Conservation (phyloP, 768 basidiomycete species). For the Trametes punicea region DNA sequence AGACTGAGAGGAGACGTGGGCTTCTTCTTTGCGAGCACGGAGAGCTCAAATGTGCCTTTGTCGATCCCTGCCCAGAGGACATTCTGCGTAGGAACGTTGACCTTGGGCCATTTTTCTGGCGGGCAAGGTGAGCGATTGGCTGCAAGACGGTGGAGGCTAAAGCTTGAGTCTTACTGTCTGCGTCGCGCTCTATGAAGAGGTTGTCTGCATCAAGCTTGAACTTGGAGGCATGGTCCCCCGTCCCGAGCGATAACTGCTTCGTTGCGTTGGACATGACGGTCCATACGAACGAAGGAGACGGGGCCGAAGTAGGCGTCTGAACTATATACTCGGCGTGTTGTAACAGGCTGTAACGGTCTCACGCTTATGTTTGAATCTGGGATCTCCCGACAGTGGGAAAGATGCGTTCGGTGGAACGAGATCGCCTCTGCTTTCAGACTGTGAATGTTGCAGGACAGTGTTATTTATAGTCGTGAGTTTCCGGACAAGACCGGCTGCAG, state of each 20-base stretch:
- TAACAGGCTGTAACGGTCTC: too few relatives aligned
- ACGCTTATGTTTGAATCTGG: too few relatives aligned
- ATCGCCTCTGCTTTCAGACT: too few relatives aligned
- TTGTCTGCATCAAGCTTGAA: conserved; percentile 30
- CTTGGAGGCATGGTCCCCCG: not conserved
- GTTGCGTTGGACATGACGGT: conserved; percentile 9
- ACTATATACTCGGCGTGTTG: not conserved
- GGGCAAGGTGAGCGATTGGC: not conserved
- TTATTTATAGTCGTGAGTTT: too few relatives aligned
- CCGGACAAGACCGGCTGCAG: too few relatives aligned
- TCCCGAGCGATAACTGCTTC: conserved; percentile 8
- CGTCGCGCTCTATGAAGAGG: conserved; percentile 28
- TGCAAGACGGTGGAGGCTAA: not conserved
- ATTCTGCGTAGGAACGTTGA: conserved; percentile 42
- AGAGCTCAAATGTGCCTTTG: conserved; percentile 41
- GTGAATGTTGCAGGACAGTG: too few relatives aligned
- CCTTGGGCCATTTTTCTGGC: conserved; percentile 25
- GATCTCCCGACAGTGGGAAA: too few relatives aligned
- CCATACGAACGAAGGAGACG: too few relatives aligned
- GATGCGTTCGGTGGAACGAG: too few relatives aligned
- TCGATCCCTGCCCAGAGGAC: conserved; percentile 51
- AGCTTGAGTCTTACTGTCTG: conserved; percentile 17
- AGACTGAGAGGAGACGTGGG: conserved; percentile 39
- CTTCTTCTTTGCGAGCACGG: conserved; percentile 48
- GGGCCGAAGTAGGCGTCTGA: not conserved